Conservation (phyloP, 202 grass and related monocot species). For the Schoenoplectus triqueter region DNA sequence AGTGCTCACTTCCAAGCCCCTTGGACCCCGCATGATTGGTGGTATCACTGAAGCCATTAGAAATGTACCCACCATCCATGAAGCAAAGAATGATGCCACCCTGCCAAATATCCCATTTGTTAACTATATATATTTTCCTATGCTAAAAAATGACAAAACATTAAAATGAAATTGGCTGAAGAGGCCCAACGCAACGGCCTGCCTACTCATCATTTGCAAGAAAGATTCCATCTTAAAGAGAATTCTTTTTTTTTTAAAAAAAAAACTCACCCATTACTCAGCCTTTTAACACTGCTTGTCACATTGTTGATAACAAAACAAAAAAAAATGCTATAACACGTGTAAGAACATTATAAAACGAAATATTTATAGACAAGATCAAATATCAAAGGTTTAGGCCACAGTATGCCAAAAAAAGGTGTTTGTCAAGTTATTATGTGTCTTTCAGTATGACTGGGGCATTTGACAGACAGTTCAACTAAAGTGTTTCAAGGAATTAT, state of each 20-base stretch:
- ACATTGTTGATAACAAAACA: not conserved
- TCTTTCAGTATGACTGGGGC: not conserved
- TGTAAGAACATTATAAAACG: too few relatives aligned
- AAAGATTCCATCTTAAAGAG: not conserved
- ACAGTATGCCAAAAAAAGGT: not conserved
- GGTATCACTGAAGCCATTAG: conserved; percentile 95
- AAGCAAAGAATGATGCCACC: conserved; percentile 83
- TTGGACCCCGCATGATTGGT: conserved; percentile 71
- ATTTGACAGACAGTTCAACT: conserved; percentile 5
- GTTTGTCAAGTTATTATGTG: not conserved
- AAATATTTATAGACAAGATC: not conserved
- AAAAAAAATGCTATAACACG: conserved; percentile 25
- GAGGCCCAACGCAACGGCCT: not conserved
- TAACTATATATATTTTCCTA: not conserved
- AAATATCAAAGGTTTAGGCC: not conserved
- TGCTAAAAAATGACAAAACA: not conserved
- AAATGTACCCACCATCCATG: conserved; percentile 89
- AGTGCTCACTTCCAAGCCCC: conserved; percentile 93
- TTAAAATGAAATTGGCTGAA: not conserved
- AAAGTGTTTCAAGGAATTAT: not conserved
- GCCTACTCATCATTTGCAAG: conserved; percentile 16
- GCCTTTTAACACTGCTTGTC: not conserved
- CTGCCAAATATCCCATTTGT: conserved; percentile 44
- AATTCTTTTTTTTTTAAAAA: not conserved
- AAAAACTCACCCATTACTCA: not conserved